Conservation (phyloP, 495 filamentous ascomycete genomes). For the Lophiotrema nucula region DNA sequence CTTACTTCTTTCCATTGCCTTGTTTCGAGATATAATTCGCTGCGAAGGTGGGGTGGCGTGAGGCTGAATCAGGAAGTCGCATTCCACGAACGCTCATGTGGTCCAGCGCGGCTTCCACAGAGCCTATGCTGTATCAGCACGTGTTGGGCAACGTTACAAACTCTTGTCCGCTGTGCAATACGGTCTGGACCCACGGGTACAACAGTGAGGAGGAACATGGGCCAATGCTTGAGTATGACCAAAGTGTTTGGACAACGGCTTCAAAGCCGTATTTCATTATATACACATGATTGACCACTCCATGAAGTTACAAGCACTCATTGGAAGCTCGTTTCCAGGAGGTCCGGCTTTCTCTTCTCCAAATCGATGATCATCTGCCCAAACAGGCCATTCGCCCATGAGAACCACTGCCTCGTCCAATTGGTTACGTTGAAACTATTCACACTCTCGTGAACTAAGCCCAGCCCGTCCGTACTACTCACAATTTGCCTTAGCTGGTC, state of each 20-base stretch:
- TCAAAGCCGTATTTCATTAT: too few relatives aligned
- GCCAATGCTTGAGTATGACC: too few relatives aligned
- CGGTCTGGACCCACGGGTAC: too few relatives aligned
- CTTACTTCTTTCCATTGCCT: too few relatives aligned
- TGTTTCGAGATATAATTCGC: too few relatives aligned
- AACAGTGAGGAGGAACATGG: too few relatives aligned
- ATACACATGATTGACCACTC: too few relatives aligned
- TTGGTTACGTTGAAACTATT: slow-evolving; percentile 49
- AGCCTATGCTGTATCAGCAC: not conserved
- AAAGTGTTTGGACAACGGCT: too few relatives aligned
- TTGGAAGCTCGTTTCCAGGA: slow-evolving; percentile 47
- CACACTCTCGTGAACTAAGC: slow-evolving; percentile 62
- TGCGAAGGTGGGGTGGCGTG: too few relatives aligned
- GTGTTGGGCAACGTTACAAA: not conserved
- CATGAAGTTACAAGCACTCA: not conserved
- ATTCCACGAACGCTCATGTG: too few relatives aligned
- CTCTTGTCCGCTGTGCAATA: too few relatives aligned
- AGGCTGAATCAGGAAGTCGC: too few relatives aligned
- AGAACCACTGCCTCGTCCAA: slow-evolving; percentile 68
- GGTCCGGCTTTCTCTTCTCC: slow-evolving; percentile 46
- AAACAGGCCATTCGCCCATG: slow-evolving; percentile 70
- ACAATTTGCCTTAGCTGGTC: slow-evolving; percentile 49
- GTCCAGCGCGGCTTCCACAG: not conserved
- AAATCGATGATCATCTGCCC: slow-evolving; percentile 65
- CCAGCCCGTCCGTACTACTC: slow-evolving; percentile 54